Base-by-base conservation (phyloP, 768 basidiomycete genomes). In the Pleurotus salmoneostramineus region DNA sequence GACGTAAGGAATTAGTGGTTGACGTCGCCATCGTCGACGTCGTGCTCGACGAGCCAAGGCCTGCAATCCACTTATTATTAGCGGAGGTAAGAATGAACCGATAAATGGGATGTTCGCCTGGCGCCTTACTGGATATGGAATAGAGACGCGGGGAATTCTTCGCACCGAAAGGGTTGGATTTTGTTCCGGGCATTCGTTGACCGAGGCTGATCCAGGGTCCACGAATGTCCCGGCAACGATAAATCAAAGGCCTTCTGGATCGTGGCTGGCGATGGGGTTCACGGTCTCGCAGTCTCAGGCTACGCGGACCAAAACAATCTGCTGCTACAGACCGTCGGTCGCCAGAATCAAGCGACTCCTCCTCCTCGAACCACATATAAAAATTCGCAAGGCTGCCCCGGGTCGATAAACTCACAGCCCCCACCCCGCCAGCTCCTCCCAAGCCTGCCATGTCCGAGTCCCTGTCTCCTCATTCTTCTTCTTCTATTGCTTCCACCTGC, bases 401-500 rank as follows among this genome's bases (percentile, higher is more conserved):
- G 21, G 21, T 27, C 21, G 21, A 27, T 3, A 27, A 27, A 27
- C 21, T 27, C 21, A 27, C 21, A 27, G 21, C 21, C 21, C 21
- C 21, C 21, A 27, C 21, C 21, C 21, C 21, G 21, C 21, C 21
- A 27, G 21, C 21, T 27, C 21, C 21, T 27, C 21, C 21, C 21
- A 27, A 27, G 21, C 21, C 21, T 27, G 21, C 21, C 21, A 27
- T 27, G 21, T 27, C 21, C 50, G 21, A 15, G 50, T 52, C 50
- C 32, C 27, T 52, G 50, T 40, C 37, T 40, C n/a, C 37, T n/a
- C 8, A 8, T 40, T 40, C 37, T 10, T 40, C 37, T n/a, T 8
- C 37, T 40, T 40, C 37, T 40, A 10, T n/a, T 40, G 40, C 52
- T 42, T 55, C 76, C 36, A 71, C 77, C 35, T 88, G 87, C 68